Evolutionary conservation across 768 basidiomycete genomes (phyloP).

Genomic region (Lactarius evosmus): DNA sequence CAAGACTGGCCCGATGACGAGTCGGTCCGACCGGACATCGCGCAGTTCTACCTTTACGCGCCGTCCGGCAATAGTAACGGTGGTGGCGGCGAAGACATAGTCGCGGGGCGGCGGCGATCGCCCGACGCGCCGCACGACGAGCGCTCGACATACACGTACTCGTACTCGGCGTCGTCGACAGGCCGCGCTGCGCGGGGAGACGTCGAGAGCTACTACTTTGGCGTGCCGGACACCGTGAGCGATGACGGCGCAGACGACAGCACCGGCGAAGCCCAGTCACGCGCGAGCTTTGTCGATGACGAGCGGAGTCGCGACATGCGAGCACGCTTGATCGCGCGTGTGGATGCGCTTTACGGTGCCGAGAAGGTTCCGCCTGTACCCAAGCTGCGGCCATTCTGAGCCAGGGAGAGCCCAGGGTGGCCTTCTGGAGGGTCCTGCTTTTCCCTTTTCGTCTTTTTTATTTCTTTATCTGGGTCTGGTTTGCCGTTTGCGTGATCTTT

Average conservation of each 20-base stretch:
- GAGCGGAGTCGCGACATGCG: constrained; percentile 18
- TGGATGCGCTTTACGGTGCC: constrained; percentile 14
- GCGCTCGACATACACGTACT: constrained; percentile 19
- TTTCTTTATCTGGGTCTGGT: background rate
- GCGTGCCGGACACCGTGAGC: background rate
- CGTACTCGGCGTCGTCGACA: background rate
- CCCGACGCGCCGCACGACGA: constrained; percentile 22
- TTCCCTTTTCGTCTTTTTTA: background rate
- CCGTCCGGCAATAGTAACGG: background rate
- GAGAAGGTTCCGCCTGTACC: constrained; percentile 21
- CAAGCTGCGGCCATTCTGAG: constrained; percentile 18
- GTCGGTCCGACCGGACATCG: constrained; percentile 21
- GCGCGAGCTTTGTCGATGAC: constrained; percentile 18
- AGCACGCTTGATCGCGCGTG: constrained; percentile 14
- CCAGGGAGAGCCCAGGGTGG: background rate
- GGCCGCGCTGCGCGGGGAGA: constrained; percentile 1
- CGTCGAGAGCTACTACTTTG: constrained; percentile 12
- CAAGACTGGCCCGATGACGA: constrained; percentile 21
- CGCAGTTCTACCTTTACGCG: constrained; percentile 22
- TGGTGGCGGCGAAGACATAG: background rate
- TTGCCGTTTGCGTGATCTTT: background rate
- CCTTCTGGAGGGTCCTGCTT: background rate
- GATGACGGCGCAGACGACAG: background rate
- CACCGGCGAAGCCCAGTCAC: constrained; percentile 1
- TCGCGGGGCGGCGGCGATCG: background rate